Evolutionary conservation across 768 basidiomycete genomes (phyloP).

Genomic region (Mycena kentingensis): DNA sequence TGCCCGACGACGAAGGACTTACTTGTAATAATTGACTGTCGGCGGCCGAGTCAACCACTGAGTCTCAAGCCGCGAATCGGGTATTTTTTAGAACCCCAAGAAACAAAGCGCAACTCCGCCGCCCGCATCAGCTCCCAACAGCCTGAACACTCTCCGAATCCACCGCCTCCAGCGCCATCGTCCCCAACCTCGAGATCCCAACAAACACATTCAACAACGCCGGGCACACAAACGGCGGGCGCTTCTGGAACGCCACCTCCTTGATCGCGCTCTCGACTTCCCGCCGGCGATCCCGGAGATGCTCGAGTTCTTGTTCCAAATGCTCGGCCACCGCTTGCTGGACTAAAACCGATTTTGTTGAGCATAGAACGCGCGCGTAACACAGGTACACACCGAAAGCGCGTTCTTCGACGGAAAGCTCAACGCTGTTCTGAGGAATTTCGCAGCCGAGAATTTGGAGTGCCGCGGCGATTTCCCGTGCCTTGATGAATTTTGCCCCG

Average conservation of each 20-base stretch:
- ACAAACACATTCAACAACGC: constrained; percentile 57
- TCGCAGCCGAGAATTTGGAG: constrained; percentile 25
- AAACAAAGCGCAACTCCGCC: no score
- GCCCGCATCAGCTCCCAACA: background rate
- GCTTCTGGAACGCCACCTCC: constrained; percentile 53
- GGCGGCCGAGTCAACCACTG: no score
- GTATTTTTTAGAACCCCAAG: no score
- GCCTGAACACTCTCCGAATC: background rate
- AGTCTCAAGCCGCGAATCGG: no score
- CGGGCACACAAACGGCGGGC: constrained; percentile 57
- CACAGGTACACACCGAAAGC: constrained; percentile 4
- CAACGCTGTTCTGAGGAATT: constrained; percentile 13
- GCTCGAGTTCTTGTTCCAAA: constrained; percentile 37
- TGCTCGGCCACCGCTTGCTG: constrained; percentile 28
- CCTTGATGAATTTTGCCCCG: constrained; percentile 26
- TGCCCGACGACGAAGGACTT: no score
- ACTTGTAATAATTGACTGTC: no score
- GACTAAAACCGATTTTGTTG: constrained; percentile 18
- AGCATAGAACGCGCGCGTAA: background rate
- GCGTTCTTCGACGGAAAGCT: background rate
- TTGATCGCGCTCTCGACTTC: constrained; percentile 46
- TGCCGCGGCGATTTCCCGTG: constrained; percentile 29
- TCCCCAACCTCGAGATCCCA: constrained; percentile 48
- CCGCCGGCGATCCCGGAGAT: constrained; percentile 38
- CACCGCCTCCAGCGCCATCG: constrained; percentile 26